A percentile compares a stretch with the other conserved stretches of the same genome.
Conservation (phyloP, 176 grass and related monocot genomes). For the Triticum turgidum region DNA sequence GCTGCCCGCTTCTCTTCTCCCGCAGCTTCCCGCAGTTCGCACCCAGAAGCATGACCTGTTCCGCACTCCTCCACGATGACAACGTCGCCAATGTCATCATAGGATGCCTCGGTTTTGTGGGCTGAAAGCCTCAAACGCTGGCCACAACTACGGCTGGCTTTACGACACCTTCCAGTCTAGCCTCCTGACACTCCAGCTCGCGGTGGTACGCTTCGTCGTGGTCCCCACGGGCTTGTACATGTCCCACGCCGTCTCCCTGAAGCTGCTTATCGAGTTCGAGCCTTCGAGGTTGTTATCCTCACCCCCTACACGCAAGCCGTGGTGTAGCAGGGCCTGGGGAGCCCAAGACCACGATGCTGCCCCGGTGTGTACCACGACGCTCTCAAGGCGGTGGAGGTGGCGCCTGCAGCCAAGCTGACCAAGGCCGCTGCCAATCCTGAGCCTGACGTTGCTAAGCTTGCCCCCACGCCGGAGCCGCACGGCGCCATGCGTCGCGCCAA, state of each 20-base stretch:
- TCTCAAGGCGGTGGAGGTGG: slow-evolving; percentile 36
- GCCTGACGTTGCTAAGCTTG: slow-evolving; percentile 43
- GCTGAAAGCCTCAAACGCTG: slow-evolving; percentile 29
- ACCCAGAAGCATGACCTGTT: not conserved
- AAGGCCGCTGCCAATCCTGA: slow-evolving; percentile 14
- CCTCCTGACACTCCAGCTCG: slow-evolving; percentile 61
- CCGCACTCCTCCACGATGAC: slow-evolving; percentile 51
- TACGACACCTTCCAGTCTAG: slow-evolving; percentile 72
- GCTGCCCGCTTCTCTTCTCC: not conserved
- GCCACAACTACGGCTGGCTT: slow-evolving; percentile 78
- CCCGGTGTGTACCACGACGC: slow-evolving; percentile 63
- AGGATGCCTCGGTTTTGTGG: slow-evolving; percentile 31
- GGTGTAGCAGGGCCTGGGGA: slow-evolving; percentile 40
- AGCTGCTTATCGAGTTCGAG: slow-evolving; percentile 56
- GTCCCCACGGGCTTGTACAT: slow-evolving; percentile 62
- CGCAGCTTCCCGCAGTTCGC: not conserved
- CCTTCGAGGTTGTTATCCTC: slow-evolving; percentile 66
- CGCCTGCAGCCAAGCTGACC: slow-evolving; percentile 12
- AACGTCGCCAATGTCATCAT: slow-evolving; percentile 30
- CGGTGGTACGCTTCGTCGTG: slow-evolving; percentile 56
- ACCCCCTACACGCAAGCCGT: slow-evolving; percentile 58
- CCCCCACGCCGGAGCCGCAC: slow-evolving; percentile 60
- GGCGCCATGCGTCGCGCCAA: slow-evolving; percentile 45
- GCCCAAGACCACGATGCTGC: slow-evolving; percentile 43
- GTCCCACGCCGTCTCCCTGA: slow-evolving; percentile 42